Evolutionary conservation across 169 alveolate species (phyloP).

Genomic region (Plasmodium gonderi): DNA sequence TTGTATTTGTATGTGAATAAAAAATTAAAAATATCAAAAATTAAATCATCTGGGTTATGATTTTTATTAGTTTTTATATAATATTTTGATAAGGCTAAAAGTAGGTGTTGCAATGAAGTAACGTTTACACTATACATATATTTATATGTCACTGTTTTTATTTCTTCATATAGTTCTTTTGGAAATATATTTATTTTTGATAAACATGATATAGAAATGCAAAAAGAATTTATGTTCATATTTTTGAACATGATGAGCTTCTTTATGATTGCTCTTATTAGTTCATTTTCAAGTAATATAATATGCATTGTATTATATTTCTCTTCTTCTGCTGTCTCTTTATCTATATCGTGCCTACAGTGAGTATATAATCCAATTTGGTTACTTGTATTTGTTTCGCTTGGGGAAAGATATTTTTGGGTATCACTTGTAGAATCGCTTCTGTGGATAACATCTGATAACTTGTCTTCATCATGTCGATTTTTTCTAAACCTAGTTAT

Average conservation of each 20-base stretch:
- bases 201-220: conserved; percentile 63
- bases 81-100: conserved; percentile 46
- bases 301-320: no score
- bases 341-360: no score
- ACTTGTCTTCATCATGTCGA: background rate
- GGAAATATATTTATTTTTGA: conserved; percentile 55
- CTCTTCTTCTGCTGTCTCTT: no score
- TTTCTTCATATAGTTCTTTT: conserved; percentile 44
- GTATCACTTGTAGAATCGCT: no score
- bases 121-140: conserved; percentile 51
- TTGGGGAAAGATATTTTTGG: no score
- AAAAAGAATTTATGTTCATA: conserved; percentile 58
- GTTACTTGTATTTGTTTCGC: no score
- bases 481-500: background rate
- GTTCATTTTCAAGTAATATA: conserved; percentile 13
- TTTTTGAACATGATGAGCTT: conserved; percentile 42
- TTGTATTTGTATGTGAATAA: conserved; percentile 23
- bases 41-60: background rate
- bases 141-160: conserved; percentile 32
- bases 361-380: no score
- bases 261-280: conserved; percentile 46
- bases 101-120: conserved; percentile 57
- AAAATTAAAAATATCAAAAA: conserved; percentile 52
- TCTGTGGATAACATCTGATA: no score
- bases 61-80: conserved; percentile 24